These are phyloP conservation scores for Malus asiatica DNA, from an alignment of 306 rosid species.

Conservation along the genomic window DNA sequence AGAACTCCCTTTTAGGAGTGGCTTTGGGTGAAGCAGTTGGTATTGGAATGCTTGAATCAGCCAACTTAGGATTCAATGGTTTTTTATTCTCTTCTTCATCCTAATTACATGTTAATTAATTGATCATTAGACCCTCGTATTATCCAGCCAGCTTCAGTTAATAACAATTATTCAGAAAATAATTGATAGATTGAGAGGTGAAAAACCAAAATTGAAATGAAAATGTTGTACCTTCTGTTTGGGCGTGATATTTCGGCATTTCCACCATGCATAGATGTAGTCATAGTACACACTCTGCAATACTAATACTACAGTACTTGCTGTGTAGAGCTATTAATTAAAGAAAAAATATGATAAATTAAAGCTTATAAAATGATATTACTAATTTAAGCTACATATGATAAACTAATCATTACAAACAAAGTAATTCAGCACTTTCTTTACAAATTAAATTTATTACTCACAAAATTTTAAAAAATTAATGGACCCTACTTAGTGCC, in stretches of 20 bases:
- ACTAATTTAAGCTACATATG: too few species aligned
- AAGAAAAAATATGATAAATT: neutral
- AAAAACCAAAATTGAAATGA: neutral
- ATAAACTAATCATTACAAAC: neutral
- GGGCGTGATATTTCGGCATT: slow-evolving; percentile 15
- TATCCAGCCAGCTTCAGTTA: neutral
- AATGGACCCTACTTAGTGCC: neutral
- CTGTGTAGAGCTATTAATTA: slow-evolving; percentile 69
- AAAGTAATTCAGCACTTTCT: neutral
- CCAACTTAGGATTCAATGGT: slow-evolving; percentile 41
- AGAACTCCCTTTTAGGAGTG: slow-evolving; percentile 54
- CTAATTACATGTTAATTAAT: neutral
- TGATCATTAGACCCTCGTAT: neutral
- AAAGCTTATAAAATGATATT: neutral
- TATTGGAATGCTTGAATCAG: slow-evolving; percentile 41
- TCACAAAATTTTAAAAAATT: neutral
- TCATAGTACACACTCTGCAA: slow-evolving; percentile 73
- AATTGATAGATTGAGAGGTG: neutral
- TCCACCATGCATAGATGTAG: slow-evolving; percentile 37
- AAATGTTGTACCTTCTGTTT: slow-evolving; percentile 28
- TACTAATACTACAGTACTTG: slow-evolving; percentile 61
- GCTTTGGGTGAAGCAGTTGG: slow-evolving; percentile 34
- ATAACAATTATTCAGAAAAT: neutral
- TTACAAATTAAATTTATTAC: too few species aligned
- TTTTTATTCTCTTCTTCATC: slow-evolving; percentile 42